These are phyloP conservation scores for Nelumbo lutea DNA, from an alignment of 164 flowering plant genomes.

Conservation along the genomic window DNA sequence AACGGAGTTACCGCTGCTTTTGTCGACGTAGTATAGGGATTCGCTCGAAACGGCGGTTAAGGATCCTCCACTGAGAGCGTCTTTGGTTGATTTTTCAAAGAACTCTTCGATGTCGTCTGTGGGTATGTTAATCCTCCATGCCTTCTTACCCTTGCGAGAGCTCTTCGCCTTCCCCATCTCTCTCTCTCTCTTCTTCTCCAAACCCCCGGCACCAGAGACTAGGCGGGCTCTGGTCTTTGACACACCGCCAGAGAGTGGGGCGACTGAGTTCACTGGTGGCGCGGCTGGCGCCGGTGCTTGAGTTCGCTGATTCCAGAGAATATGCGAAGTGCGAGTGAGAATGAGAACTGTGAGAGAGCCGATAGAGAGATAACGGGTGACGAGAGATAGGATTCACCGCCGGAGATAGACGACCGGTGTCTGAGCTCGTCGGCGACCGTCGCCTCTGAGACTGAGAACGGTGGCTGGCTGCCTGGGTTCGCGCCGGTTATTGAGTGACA, in stretches of 20 bases:
- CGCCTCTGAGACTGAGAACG: too few species aligned
- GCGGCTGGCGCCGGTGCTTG: too few species aligned
- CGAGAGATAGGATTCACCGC: too few species aligned
- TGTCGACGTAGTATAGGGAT: slow-evolving; percentile 78
- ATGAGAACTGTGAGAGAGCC: too few species aligned
- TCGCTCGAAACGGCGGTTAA: slow-evolving; percentile 53
- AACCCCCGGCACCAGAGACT: not conserved
- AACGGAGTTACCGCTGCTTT: slow-evolving; percentile 50
- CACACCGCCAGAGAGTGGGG: not conserved
- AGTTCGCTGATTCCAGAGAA: too few species aligned
- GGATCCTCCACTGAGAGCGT: slow-evolving; percentile 87
- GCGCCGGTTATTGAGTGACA: too few species aligned
- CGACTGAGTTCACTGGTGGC: too few species aligned
- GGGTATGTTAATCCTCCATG: slow-evolving; percentile 89
- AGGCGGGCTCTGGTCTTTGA: not conserved
- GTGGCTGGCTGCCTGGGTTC: too few species aligned
- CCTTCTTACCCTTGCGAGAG: slow-evolving; percentile 90
- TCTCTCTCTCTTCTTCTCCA: slow-evolving; percentile 12
- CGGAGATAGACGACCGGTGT: too few species aligned
- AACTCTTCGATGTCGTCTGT: slow-evolving; percentile 74
- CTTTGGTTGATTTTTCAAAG: slow-evolving; percentile 78
- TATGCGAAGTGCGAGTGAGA: too few species aligned
- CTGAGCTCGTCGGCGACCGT: too few species aligned
- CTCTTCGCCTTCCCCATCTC: slow-evolving; percentile 68
- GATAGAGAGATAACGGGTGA: too few species aligned